Percentiles rank a stretch among this genome's conserved stretches.
phyloP scores from a whole-genome alignment of 371 early-diverging fungal species.

The Capillidium rhysosporum region DNA sequence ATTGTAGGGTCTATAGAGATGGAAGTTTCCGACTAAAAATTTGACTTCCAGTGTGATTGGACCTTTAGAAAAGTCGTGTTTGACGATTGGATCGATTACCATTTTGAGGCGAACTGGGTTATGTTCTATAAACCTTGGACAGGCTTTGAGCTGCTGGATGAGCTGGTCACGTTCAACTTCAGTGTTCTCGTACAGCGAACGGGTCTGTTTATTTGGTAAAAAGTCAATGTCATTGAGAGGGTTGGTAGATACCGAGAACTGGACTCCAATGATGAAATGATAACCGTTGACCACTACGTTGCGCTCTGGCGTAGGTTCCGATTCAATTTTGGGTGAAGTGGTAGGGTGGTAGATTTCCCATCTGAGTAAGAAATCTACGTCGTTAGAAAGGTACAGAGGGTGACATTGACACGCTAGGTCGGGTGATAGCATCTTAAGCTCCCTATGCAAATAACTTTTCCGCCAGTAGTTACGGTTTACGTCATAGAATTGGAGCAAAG shows the following conservation, averaged over 20 bases:
- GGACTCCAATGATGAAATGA: slow-evolving; percentile 77
- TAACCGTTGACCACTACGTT: slow-evolving; percentile 40
- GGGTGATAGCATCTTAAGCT: not conserved
- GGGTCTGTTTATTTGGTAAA: not conserved
- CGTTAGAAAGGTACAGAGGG: slow-evolving; percentile 57
- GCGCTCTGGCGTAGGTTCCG: too few relatives aligned
- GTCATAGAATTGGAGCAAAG: not conserved
- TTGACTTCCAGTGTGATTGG: too few relatives aligned
- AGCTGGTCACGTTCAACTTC: not conserved
- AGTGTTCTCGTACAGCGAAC: not conserved
- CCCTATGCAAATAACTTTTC: not conserved
- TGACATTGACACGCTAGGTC: slow-evolving; percentile 21
- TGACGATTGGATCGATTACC: too few relatives aligned
- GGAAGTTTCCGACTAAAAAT: too few relatives aligned
- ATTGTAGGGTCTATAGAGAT: too few relatives aligned
- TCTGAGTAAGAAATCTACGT: slow-evolving; percentile 69
- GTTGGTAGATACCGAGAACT: slow-evolving; percentile 54
- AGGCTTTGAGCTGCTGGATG: not conserved
- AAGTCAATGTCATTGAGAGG: slow-evolving; percentile 16
- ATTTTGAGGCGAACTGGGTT: not conserved
- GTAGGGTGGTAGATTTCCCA: slow-evolving; percentile 45
- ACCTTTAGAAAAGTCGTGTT: too few relatives aligned
- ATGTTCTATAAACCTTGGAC: not conserved
- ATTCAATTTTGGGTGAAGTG: too few relatives aligned
- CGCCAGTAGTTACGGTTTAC: not conserved